These are phyloP conservation scores for Ascodesmis nigricans DNA, from an alignment of 495 filamentous ascomycete genomes.

Conservation along the genomic window DNA sequence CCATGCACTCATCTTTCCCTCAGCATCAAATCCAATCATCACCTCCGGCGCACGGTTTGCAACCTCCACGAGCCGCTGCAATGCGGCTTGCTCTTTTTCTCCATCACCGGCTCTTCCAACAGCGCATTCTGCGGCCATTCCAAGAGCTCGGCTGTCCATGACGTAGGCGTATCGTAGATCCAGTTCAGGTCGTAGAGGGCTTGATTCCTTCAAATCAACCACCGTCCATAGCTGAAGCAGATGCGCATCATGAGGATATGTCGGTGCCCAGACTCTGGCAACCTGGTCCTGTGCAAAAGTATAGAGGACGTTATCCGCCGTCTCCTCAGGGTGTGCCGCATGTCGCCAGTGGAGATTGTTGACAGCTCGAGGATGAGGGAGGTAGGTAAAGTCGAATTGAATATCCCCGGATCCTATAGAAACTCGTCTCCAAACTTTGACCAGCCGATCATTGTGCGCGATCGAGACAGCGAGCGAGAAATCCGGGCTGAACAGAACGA, in stretches of 20 bases:
- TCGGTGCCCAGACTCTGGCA: conserved; percentile 62
- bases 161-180: conserved; percentile 46
- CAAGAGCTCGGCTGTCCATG: conserved; percentile 65
- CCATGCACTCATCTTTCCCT: conserved; percentile 83
- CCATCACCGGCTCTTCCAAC: conserved; percentile 34
- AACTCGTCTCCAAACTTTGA: conserved; percentile 81
- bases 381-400: conserved; percentile 76
- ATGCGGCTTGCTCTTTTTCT: conserved; percentile 41
- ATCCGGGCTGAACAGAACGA: conserved; percentile 67
- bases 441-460: conserved; percentile 54
- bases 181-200: background rate
- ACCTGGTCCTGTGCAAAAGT: conserved; percentile 72
- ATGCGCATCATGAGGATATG: conserved; percentile 48
- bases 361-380: conserved; percentile 58
- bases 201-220: conserved; percentile 53
- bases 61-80: conserved; percentile 71
- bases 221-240: conserved; percentile 60
- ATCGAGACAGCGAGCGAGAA: conserved; percentile 66
- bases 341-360: conserved; percentile 70
- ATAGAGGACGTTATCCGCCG: conserved; percentile 74
- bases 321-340: conserved; percentile 52
- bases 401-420: conserved; percentile 68
- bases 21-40: conserved; percentile 62
- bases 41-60: conserved; percentile 73
- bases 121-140: conserved; percentile 49